A percentile compares a stretch with the other conserved stretches of the same genome.
Evolutionary conservation across 345 rosid genomes (phyloP).

Genomic region (Corchorus olitorius): DNA sequence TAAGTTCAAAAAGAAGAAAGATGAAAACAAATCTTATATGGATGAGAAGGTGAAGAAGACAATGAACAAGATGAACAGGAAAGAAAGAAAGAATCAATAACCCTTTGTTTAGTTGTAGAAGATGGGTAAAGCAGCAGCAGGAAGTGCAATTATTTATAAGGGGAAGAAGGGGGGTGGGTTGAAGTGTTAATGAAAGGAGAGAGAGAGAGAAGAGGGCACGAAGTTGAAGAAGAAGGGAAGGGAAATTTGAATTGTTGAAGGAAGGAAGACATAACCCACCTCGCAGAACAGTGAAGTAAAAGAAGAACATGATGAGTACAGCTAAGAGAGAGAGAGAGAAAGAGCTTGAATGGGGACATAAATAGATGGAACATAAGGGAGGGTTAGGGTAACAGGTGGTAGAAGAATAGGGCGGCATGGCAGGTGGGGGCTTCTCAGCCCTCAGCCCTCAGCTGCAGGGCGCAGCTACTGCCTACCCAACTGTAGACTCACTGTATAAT

Average conservation of each 20-base stretch:
- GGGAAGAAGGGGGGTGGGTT: not conserved
- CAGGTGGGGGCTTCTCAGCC: slow-evolving; percentile 1
- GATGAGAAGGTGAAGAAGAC: not conserved
- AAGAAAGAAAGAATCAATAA: not conserved
- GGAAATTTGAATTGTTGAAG: not conserved
- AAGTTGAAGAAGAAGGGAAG: not conserved
- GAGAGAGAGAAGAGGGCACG: not conserved
- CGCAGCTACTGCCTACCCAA: not conserved
- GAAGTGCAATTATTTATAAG: not conserved
- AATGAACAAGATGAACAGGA: not conserved
- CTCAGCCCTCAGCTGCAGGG: not conserved
- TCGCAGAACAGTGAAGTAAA: slow-evolving; percentile 8
- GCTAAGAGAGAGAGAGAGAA: slow-evolving; percentile 22
- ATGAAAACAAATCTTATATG: not conserved
- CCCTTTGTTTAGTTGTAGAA: not conserved
- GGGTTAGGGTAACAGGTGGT: slow-evolving; percentile 5
- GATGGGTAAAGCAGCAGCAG: not conserved
- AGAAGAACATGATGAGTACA: slow-evolving; percentile 1
- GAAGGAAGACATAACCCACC: slow-evolving; percentile 4
- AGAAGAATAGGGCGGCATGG: slow-evolving; percentile 6
- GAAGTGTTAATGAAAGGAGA: not conserved
- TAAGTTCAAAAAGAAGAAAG: not conserved
- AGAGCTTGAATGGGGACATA: not conserved
- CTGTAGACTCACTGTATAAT: no score
- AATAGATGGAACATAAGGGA: not conserved